Evolutionary conservation across 495 filamentous ascomycete genomes (phyloP).

Genomic region (Aspergillus hancockii): DNA sequence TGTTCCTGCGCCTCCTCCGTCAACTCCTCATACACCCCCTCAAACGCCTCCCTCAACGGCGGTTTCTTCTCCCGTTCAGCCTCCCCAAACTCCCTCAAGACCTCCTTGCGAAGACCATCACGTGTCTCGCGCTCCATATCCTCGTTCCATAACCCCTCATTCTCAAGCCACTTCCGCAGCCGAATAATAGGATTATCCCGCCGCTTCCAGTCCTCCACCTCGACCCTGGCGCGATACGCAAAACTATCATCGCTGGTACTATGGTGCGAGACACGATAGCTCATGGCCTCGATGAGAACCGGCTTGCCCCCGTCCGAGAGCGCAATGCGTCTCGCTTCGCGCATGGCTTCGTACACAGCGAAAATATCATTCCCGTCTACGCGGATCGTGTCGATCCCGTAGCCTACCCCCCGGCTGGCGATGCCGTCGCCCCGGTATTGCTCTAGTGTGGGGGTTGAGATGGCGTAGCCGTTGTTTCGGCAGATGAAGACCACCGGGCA

Average conservation of each 20-base stretch:
- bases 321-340: constrained; percentile 73
- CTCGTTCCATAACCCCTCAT: constrained; percentile 79
- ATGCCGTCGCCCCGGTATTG: constrained; percentile 98
- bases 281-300: constrained; percentile 94
- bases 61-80: constrained; percentile 93
- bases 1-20: constrained; percentile 81
- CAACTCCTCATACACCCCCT: constrained; percentile 83
- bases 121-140: constrained; percentile 74
- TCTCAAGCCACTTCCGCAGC: constrained; percentile 89
- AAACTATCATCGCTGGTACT: constrained; percentile 98
- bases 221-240: constrained; percentile 88
- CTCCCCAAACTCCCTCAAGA: constrained; percentile 80
- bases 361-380: constrained; percentile 98
- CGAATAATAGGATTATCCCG: constrained; percentile 92
- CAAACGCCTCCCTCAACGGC: constrained; percentile 73
- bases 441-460: constrained; percentile 90
- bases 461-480: constrained; percentile 97
- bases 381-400: constrained; percentile 94
- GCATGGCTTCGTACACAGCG: constrained; percentile 84
- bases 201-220: constrained; percentile 98
- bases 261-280: constrained; percentile 94
- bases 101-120: constrained; percentile 64
- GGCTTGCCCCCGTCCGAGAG: constrained; percentile 76
- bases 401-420: constrained; percentile 89
- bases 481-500: constrained; percentile 95